These are phyloP conservation scores for Solanum tarapatanum DNA, from an alignment of 257 asterid genomes.

Conservation along the genomic window DNA sequence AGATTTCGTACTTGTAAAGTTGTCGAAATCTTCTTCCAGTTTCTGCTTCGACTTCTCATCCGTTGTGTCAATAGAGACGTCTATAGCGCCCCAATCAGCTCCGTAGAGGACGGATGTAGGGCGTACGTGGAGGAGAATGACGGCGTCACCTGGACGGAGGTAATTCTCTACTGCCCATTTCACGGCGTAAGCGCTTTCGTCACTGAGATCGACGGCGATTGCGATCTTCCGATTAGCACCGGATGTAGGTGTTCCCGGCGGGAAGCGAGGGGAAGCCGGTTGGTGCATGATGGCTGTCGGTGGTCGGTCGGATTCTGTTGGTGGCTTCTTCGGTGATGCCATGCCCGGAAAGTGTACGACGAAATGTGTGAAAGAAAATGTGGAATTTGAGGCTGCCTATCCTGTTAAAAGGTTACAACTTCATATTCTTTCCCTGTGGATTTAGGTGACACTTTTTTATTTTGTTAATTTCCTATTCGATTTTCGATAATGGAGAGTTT, in stretches of 20 bases:
- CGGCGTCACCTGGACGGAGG: slow-evolving; percentile 69
- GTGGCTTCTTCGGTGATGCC: slow-evolving; percentile 43
- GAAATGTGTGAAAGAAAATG: neutral
- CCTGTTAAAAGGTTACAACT: neutral
- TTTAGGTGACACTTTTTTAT: neutral
- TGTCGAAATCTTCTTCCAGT: slow-evolving; percentile 55
- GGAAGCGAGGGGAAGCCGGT: slow-evolving; percentile 61
- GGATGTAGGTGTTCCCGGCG: slow-evolving; percentile 38
- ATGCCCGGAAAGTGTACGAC: slow-evolving; percentile 9
- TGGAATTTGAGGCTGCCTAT: neutral
- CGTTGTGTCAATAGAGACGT: slow-evolving; percentile 18
- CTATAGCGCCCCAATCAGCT: slow-evolving; percentile 66
- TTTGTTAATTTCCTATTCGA: no score
- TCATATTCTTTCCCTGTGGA: neutral
- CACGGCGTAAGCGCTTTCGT: slow-evolving; percentile 64
- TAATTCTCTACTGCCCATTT: slow-evolving; percentile 70
- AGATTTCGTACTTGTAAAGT: slow-evolving; percentile 44
- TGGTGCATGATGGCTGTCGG: slow-evolving; percentile 50
- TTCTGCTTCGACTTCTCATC: slow-evolving; percentile 59
- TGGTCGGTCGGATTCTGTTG: slow-evolving; percentile 22
- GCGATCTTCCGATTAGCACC: slow-evolving; percentile 51
- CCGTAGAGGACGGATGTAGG: slow-evolving; percentile 40
- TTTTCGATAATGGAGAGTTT: no score
- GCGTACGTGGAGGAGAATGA: slow-evolving; percentile 53
- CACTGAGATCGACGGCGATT: slow-evolving; percentile 73